Conservation (phyloP, 768 basidiomycete species). For the Podaxis sp. region DNA sequence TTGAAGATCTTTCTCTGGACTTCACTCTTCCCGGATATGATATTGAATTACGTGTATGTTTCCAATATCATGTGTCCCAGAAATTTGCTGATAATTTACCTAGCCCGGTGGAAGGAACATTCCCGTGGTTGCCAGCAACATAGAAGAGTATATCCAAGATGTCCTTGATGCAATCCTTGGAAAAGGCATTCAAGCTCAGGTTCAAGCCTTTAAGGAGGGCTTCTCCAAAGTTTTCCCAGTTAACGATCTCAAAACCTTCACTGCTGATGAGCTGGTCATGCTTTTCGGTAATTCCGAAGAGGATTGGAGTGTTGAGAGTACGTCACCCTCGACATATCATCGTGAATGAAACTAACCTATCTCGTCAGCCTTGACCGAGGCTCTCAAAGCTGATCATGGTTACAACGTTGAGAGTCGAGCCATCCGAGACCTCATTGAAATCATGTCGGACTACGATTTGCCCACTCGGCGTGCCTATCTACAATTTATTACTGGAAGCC, state of each 20-base stretch:
- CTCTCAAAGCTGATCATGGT: slow-evolving; percentile 96
- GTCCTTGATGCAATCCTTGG: slow-evolving; percentile 89
- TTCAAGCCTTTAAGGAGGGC: slow-evolving; percentile 89
- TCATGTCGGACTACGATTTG: slow-evolving; percentile 79
- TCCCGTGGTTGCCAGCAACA: slow-evolving; percentile 81
- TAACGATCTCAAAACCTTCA: slow-evolving; percentile 85
- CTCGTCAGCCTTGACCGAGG: slow-evolving; percentile 74
- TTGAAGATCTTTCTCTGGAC: slow-evolving; percentile 91
- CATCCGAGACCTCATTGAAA: slow-evolving; percentile 82
- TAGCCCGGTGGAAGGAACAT: slow-evolving; percentile 80
- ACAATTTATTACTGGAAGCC: slow-evolving; percentile 97
- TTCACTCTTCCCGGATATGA: slow-evolving; percentile 97
- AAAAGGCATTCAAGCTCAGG: slow-evolving; percentile 73
- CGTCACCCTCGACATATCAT: slow-evolving; percentile 25
- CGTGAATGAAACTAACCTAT: slow-evolving; percentile 4
- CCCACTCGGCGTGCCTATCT: slow-evolving; percentile 81
- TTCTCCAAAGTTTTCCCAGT: slow-evolving; percentile 97
- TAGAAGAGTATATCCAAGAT: slow-evolving; percentile 84
- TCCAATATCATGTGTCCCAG: neutral
- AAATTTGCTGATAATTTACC: neutral
- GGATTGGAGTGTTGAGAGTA: slow-evolving; percentile 93
- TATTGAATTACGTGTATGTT: slow-evolving; percentile 80
- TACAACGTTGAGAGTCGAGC: slow-evolving; percentile 94
- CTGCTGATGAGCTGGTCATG: slow-evolving; percentile 93
- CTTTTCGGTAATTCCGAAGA: slow-evolving; percentile 97